Evolutionary conservation across 2,329 filamentous ascomycete species (phyloP).

Genomic region (Pseudocercospora fijiensis): DNA sequence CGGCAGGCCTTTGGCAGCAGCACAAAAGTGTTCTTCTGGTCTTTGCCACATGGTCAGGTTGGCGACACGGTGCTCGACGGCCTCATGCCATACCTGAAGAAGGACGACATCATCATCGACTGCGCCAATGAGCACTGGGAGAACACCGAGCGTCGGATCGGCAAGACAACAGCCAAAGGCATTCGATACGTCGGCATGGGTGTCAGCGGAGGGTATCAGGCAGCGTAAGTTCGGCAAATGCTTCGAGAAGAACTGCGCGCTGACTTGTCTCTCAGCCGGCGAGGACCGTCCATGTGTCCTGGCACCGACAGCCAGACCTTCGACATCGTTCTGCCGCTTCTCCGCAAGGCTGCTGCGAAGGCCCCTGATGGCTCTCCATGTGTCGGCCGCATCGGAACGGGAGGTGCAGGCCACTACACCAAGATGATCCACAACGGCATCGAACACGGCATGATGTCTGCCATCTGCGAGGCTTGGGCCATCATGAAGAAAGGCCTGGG

Average conservation of each 20-base stretch:
- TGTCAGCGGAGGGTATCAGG: slow-evolving; percentile 68
- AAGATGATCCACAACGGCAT: slow-evolving; percentile 78
- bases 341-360: slow-evolving; percentile 63
- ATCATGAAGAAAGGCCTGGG: slow-evolving; percentile 60
- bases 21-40: slow-evolving; percentile 39
- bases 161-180: slow-evolving; percentile 55
- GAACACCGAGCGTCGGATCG: slow-evolving; percentile 61
- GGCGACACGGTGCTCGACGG: slow-evolving; percentile 51
- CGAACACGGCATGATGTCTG: slow-evolving; percentile 67
- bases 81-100: slow-evolving; percentile 53
- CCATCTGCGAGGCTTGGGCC: slow-evolving; percentile 64
- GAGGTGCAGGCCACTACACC: slow-evolving; percentile 67
- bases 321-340: slow-evolving; percentile 59
- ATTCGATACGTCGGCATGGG: slow-evolving; percentile 68
- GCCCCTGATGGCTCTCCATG: slow-evolving; percentile 60
- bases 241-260: too few species aligned
- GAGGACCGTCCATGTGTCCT: slow-evolving; percentile 67
- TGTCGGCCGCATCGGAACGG: slow-evolving; percentile 59
- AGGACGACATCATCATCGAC: slow-evolving; percentile 67
- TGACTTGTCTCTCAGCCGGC: slow-evolving; percentile 40
- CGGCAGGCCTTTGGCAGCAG: slow-evolving; percentile 26
- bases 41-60: slow-evolving; percentile 40
- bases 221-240: slow-evolving; percentile 48
- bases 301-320: slow-evolving; percentile 60
- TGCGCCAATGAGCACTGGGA: slow-evolving; percentile 67